These are phyloP conservation scores for Salvia sclarea DNA, from an alignment of 305 asterid genomes.

Conservation along the genomic window DNA sequence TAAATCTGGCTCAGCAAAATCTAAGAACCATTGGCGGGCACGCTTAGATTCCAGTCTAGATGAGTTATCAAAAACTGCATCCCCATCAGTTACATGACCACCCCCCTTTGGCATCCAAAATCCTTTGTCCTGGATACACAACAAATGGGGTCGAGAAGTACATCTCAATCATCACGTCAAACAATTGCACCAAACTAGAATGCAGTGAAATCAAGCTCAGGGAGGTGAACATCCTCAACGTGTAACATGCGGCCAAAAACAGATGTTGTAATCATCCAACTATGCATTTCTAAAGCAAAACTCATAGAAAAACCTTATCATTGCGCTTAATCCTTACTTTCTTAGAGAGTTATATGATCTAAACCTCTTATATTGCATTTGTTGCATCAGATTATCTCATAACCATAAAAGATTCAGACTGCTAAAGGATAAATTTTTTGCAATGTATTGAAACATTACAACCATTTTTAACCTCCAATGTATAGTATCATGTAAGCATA, in stretches of 20 bases:
- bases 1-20: conserved; percentile 60
- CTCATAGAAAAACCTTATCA: background rate
- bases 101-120: conserved; percentile 77
- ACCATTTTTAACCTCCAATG: conserved; percentile 14
- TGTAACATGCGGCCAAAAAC: background rate
- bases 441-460: conserved; percentile 5
- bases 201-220: conserved; percentile 1
- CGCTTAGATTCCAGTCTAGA: conserved; percentile 67
- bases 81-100: conserved; percentile 56
- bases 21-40: conserved; percentile 63
- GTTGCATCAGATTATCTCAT: conserved; percentile 7
- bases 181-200: background rate
- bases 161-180: conserved; percentile 8
- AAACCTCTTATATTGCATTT: background rate
- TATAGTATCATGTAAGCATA: conserved; percentile 12
- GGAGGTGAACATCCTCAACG: background rate
- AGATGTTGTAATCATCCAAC: background rate
- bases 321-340: background rate
- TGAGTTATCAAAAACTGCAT: conserved; percentile 62
- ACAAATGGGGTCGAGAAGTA: conserved; percentile 18
- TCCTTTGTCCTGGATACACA: conserved; percentile 66
- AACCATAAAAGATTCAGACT: background rate
- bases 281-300: background rate
- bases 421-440: conserved; percentile 5
- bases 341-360: background rate